Conservation (phyloP, 176 grass and related monocot species). For the Saccharum spontaneum region DNA sequence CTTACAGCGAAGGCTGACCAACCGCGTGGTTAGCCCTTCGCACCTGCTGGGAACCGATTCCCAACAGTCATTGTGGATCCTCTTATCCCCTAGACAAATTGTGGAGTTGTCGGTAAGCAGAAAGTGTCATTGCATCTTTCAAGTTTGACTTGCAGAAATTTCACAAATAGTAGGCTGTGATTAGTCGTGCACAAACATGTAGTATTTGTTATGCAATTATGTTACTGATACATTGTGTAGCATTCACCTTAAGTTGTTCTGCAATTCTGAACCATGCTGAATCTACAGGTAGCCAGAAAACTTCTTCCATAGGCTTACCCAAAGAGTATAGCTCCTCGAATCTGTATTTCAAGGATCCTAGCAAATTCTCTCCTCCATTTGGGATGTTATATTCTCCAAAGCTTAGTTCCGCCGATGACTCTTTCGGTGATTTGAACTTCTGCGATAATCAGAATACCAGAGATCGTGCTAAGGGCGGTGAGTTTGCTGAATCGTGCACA, state of each 20-base stretch:
- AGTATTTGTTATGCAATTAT: slow-evolving; percentile 2
- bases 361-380: slow-evolving; percentile 55
- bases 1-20: no score
- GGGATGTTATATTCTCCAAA: slow-evolving; percentile 69
- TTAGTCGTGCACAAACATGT: background rate
- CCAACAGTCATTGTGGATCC: slow-evolving; percentile 25
- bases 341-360: slow-evolving; percentile 67
- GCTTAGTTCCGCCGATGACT: slow-evolving; percentile 47
- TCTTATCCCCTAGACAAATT: slow-evolving; percentile 63
- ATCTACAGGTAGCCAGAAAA: slow-evolving; percentile 79
- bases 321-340: slow-evolving; percentile 74
- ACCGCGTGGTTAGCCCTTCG: no score
- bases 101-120: slow-evolving; percentile 72
- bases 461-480: no score
- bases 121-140: slow-evolving; percentile 87
- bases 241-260: slow-evolving; percentile 58
- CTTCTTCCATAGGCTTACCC: slow-evolving; percentile 71
- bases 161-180: slow-evolving; percentile 1
- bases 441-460: slow-evolving; percentile 13
- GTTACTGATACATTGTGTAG: background rate
- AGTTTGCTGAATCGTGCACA: no score
- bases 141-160: slow-evolving; percentile 60
- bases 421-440: slow-evolving; percentile 56
- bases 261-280: slow-evolving; percentile 70
- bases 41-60: no score